Base-by-base conservation (phyloP, 2,329 filamentous ascomycete species). In the Penicillium psychrosexuale region DNA sequence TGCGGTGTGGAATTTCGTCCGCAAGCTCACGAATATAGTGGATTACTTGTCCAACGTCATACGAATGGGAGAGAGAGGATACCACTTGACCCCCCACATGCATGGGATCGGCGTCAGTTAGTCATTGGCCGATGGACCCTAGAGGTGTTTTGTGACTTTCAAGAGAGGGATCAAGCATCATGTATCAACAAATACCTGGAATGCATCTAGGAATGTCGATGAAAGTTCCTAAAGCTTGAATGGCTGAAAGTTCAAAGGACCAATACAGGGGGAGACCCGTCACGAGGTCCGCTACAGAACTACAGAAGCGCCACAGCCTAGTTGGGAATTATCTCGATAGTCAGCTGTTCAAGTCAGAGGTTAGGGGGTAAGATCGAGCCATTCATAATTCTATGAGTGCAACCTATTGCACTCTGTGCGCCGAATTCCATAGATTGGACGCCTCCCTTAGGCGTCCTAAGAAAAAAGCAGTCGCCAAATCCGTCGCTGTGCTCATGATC, bases 401-500 rank as follows among this genome's bases (percentile, higher is more conserved):
- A 27, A 31, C 19, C 36, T 17, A 27, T 53, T 27, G 19, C 28
- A 47, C 27, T 51, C 19, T 19, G 37, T 28, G 43, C 15, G 27
- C 46, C 42, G 12, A 40, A 50, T 44, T 44, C 39, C 46, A 44
- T 30, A 7, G 17, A 37, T 19, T 11, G 37, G 22, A 22, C 24
- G 31, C 39, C 33, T 38, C 45, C 38, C 45, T 30, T 13, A 13
- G 43, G 22, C 30, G 27, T 40, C 22, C 22, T 34, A 39, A 47
- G 17, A 47, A 48, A 50, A 55, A 56, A 44, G 33, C 31, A 53
- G 56, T 59, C 61, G 60, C 58, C 63, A 58, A 63, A 55, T 47
- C 56, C 39, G 51, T 49, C 40, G 45, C 60, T 56, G 53, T 61
- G 57, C 57, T 61, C 58, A 56, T 65, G 44, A 55, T 52, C 48